Percentiles rank a stretch among this genome's conserved stretches.
Conservation (phyloP, 1,284 basidiomycete species). For the Ceratobasidium sp. region DNA sequence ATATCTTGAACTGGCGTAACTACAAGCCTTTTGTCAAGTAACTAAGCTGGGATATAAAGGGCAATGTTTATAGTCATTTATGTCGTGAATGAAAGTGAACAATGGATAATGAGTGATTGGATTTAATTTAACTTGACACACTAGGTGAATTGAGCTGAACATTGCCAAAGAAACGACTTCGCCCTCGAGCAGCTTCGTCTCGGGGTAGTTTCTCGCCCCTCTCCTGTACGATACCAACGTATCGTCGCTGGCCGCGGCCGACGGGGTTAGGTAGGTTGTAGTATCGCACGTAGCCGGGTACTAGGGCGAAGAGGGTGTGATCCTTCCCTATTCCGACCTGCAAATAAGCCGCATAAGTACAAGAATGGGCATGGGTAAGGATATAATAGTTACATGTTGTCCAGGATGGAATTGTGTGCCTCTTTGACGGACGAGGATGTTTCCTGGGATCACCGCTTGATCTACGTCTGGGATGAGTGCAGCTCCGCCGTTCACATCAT, state of each 20-base stretch:
- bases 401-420: constrained; percentile 91
- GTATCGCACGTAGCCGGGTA: constrained; percentile 91
- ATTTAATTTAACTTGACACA: not conserved
- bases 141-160: constrained; percentile 65
- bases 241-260: constrained; percentile 71
- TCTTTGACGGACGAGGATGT: constrained; percentile 93
- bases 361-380: not conserved
- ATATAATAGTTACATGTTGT: constrained; percentile 73
- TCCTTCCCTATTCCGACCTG: constrained; percentile 91
- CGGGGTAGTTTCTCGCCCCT: constrained; percentile 86
- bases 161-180: constrained; percentile 79
- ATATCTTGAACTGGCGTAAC: constrained; percentile 81
- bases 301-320: constrained; percentile 89
- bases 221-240: constrained; percentile 82
- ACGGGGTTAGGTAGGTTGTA: constrained; percentile 62
- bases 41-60: not conserved
- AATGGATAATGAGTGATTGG: not conserved
- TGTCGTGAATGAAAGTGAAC: constrained; percentile 21
- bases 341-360: not conserved
- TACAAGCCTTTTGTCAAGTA: not conserved
- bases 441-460: constrained; percentile 88
- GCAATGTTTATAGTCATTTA: constrained; percentile 17
- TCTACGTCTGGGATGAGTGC: constrained; percentile 60
- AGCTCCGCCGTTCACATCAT: constrained; percentile 47
- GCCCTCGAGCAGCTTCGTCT: constrained; percentile 74